phyloP scores from a whole-genome alignment of 169 alveolate species.

The Cryptosporidium ubiquitum region DNA sequence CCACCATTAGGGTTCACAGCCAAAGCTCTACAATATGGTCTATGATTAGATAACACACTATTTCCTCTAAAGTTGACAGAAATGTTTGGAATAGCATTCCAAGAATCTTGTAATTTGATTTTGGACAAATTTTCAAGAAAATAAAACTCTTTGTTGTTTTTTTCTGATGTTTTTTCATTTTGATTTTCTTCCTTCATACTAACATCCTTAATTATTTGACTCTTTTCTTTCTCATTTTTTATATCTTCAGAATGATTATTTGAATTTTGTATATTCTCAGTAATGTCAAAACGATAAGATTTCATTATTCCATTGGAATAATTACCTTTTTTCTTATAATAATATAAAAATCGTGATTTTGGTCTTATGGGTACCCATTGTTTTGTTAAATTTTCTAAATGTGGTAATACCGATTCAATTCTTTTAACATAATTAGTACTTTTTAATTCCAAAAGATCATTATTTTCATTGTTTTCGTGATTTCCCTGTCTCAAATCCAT shows the following conservation, averaged over 20 bases:
- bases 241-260: background rate
- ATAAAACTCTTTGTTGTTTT: constrained; percentile 8
- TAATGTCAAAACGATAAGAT: background rate
- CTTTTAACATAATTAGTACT: constrained; percentile 57
- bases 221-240: background rate
- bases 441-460: constrained; percentile 41
- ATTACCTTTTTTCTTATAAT: constrained; percentile 12
- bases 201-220: background rate
- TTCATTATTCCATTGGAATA: constrained; percentile 10
- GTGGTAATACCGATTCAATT: constrained; percentile 56
- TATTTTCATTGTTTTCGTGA: constrained; percentile 18
- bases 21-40: constrained; percentile 71
- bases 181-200: background rate
- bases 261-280: background rate
- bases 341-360: constrained; percentile 22
- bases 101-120: constrained; percentile 15
- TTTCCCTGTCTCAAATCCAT: constrained; percentile 45
- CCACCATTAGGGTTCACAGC: constrained; percentile 56
- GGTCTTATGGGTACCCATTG: constrained; percentile 63
- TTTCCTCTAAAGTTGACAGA: constrained; percentile 58
- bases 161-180: background rate
- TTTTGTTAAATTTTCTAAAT: constrained; percentile 43
- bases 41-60: constrained; percentile 57
- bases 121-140: constrained; percentile 30
- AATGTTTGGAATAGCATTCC: constrained; percentile 27